phyloP scores from a whole-genome alignment of 148 eudicot genomes.

The Chenopodium formosanum region DNA sequence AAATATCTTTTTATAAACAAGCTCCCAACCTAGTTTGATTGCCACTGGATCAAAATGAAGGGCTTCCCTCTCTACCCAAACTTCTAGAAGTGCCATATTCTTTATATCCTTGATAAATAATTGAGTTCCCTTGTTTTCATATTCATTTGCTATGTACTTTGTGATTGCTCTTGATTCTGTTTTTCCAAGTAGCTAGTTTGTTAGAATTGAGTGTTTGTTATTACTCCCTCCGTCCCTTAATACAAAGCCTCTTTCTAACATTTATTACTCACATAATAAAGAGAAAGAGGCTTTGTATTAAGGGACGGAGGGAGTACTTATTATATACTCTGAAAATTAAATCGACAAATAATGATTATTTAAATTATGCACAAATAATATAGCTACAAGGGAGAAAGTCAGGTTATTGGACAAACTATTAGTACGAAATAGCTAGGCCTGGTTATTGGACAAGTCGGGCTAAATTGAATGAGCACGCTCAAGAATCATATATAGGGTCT shows the following conservation, averaged over 20 bases:
- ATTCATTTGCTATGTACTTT: conserved; percentile 43
- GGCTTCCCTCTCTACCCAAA: conserved; percentile 68
- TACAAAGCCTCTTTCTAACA: too few species aligned
- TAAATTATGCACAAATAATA: neutral
- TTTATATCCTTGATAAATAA: conserved; percentile 36
- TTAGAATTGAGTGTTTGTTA: neutral
- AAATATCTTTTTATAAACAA: conserved; percentile 32
- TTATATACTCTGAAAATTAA: neutral
- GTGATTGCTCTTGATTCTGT: conserved; percentile 78
- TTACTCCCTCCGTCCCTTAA: too few species aligned
- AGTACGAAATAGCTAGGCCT: neutral
- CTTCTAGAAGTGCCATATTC: conserved; percentile 38
- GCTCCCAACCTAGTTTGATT: conserved; percentile 47
- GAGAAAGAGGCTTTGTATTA: too few species aligned
- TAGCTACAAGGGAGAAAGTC: too few species aligned
- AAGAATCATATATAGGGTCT: too few species aligned
- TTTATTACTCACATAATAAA: too few species aligned
- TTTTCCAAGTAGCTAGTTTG: neutral
- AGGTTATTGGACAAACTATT: too few species aligned
- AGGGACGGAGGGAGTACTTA: too few species aligned
- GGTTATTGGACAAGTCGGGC: neutral
- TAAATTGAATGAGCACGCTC: neutral
- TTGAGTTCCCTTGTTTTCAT: conserved; percentile 48
- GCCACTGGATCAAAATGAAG: conserved; percentile 52
- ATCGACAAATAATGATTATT: too few species aligned